Evolutionary conservation across 2,329 filamentous ascomycete genomes (phyloP).

Genomic region (Harringtonia aguacate): DNA sequence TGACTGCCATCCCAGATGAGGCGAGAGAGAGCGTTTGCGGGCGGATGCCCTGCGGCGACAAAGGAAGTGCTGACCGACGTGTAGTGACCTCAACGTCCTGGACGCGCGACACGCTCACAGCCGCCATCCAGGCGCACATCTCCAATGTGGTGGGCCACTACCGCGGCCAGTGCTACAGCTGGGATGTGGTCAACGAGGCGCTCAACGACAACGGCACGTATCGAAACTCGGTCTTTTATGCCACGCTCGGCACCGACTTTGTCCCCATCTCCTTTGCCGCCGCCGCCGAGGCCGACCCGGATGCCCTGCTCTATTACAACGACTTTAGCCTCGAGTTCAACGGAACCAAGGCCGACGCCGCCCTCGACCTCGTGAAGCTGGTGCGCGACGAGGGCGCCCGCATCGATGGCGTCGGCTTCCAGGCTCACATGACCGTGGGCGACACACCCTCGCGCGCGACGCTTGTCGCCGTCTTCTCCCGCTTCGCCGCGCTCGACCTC

Average conservation of each 20-base stretch:
- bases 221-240: slow-evolving; percentile 31
- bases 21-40: too few relatives aligned
- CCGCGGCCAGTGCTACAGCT: slow-evolving; percentile 35
- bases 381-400: slow-evolving; percentile 24
- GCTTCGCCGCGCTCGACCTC: slow-evolving; percentile 30
- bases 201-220: slow-evolving; percentile 37
- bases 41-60: too few relatives aligned
- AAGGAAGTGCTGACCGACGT: too few relatives aligned
- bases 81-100: slow-evolving; percentile 26
- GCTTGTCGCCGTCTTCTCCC: slow-evolving; percentile 24
- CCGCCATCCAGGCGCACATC: slow-evolving; percentile 41
- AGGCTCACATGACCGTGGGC: slow-evolving; percentile 38
- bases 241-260: slow-evolving; percentile 33
- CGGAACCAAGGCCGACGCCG: slow-evolving; percentile 20
- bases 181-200: slow-evolving; percentile 45
- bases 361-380: slow-evolving; percentile 19
- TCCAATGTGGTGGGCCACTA: slow-evolving; percentile 33
- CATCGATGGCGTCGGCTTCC: slow-evolving; percentile 42
- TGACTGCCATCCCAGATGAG: too few relatives aligned
- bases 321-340: slow-evolving; percentile 37
- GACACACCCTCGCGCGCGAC: slow-evolving; percentile 25
- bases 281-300: slow-evolving; percentile 29
- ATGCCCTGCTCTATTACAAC: slow-evolving; percentile 41
- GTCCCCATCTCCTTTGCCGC: slow-evolving; percentile 36
- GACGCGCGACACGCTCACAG: slow-evolving; percentile 39